Percentiles rank a stretch among this genome's conserved stretches.
These are phyloP conservation scores for Annulohypoxylon bovei DNA, from an alignment of 495 filamentous ascomycete genomes.

Conservation along the genomic window DNA sequence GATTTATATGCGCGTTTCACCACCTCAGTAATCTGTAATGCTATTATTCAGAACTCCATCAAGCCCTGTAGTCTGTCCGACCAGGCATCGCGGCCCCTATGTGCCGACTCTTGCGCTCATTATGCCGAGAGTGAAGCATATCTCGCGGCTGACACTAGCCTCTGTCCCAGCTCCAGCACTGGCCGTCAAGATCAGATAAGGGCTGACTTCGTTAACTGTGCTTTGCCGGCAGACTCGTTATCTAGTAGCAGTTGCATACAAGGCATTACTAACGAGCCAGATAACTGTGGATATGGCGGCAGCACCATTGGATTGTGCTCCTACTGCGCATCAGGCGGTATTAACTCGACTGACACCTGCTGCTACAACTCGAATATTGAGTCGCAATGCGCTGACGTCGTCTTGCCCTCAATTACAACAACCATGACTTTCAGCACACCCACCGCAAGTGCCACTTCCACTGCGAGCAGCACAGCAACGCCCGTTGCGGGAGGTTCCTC, in stretches of 20 bases:
- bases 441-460: slow-evolving; percentile 54
- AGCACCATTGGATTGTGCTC: slow-evolving; percentile 88
- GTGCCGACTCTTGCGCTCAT: slow-evolving; percentile 88
- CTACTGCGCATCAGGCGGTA: slow-evolving; percentile 82
- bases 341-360: slow-evolving; percentile 94
- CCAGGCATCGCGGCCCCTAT: slow-evolving; percentile 76
- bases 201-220: slow-evolving; percentile 92
- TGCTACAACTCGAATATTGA: slow-evolving; percentile 84
- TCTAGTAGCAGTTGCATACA: slow-evolving; percentile 75
- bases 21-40: slow-evolving; percentile 91
- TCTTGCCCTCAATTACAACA: slow-evolving; percentile 77
- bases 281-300: slow-evolving; percentile 85
- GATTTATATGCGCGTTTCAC: slow-evolving; percentile 94
- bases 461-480: slow-evolving; percentile 56
- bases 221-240: slow-evolving; percentile 80
- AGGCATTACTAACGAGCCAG: slow-evolving; percentile 80
- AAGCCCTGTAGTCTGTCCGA: slow-evolving; percentile 71
- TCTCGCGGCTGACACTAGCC: slow-evolving; percentile 75
- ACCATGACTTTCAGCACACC: slow-evolving; percentile 72
- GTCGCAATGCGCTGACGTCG: slow-evolving; percentile 73
- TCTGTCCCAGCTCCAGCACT: slow-evolving; percentile 71
- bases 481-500: slow-evolving; percentile 46
- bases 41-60: slow-evolving; percentile 91
- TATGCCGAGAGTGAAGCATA: slow-evolving; percentile 88
- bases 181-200: slow-evolving; percentile 81